A percentile compares a stretch with the other conserved stretches of the same genome.
Evolutionary conservation across 306 rosid species (phyloP).

Genomic region (Alnus glutinosa): DNA sequence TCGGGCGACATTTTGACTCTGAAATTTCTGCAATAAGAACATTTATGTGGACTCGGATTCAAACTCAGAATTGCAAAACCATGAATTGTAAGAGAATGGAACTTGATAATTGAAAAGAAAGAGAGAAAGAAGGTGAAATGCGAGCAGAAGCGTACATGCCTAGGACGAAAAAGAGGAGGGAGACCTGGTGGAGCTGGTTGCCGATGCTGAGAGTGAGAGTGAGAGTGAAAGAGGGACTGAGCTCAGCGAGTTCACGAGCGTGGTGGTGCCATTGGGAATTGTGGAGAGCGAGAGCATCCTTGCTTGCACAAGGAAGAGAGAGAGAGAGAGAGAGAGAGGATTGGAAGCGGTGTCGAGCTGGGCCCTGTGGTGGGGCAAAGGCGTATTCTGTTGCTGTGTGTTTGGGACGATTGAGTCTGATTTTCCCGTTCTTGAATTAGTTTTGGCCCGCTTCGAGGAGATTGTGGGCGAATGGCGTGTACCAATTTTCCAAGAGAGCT

Average conservation of each 20-base stretch:
- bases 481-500: no score
- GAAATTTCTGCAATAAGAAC: conserved; percentile 15
- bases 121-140: not conserved
- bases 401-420: no score
- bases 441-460: no score
- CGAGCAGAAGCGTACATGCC: no score
- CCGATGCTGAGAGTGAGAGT: not conserved
- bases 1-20: conserved; percentile 47
- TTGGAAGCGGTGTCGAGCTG: no score
- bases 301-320: not conserved
- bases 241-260: not conserved
- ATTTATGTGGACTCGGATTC: no score
- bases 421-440: no score
- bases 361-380: no score
- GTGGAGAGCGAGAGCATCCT: not conserved
- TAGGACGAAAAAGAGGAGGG: not conserved
- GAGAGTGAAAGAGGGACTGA: not conserved
- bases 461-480: no score
- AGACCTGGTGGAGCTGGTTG: conserved; percentile 25
- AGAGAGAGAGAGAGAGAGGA: not conserved
- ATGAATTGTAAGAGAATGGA: no score
- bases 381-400: no score
- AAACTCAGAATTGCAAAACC: no score
- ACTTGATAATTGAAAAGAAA: not conserved
- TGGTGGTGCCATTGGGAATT: not conserved